Evolutionary conservation across 768 basidiomycete species (phyloP).

Genomic region (Russula compacta): DNA sequence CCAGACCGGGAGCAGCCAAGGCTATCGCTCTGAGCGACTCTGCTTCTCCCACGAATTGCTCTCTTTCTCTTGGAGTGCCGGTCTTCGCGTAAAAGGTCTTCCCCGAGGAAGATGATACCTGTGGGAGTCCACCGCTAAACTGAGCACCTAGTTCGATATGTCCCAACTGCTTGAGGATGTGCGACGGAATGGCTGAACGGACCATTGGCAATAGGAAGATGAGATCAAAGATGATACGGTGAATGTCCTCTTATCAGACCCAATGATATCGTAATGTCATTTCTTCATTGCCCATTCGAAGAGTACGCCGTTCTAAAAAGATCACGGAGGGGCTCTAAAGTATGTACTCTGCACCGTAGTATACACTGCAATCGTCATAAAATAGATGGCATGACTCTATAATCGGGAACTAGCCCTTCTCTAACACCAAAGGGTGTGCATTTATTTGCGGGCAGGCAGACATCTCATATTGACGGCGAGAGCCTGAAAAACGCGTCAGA

Average conservation of each 20-base stretch:
- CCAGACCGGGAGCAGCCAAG: slow-evolving; percentile 57
- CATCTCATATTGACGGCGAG: slow-evolving; percentile 37
- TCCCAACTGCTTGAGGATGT: slow-evolving; percentile 38
- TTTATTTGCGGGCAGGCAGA: not conserved
- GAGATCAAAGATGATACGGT: not conserved
- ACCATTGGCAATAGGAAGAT: slow-evolving; percentile 3
- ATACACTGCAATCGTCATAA: not conserved
- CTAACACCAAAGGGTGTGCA: not conserved
- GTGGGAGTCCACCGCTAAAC: slow-evolving; percentile 39
- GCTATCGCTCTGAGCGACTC: slow-evolving; percentile 58
- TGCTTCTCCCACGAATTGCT: slow-evolving; percentile 62
- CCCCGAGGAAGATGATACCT: slow-evolving; percentile 48
- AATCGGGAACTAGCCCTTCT: not conserved
- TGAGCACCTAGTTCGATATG: slow-evolving; percentile 41
- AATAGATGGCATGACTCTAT: not conserved
- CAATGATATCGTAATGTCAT: not conserved
- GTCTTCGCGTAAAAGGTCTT: slow-evolving; percentile 53
- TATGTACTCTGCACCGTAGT: not conserved
- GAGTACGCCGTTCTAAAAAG: not conserved
- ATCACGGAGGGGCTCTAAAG: not conserved
- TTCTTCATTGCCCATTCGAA: not conserved
- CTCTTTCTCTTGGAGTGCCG: slow-evolving; percentile 42
- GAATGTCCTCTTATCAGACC: not conserved
- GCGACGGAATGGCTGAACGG: slow-evolving; percentile 16
- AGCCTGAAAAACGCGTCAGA: slow-evolving; percentile 35